Percentiles rank a stretch among this genome's conserved stretches.
phyloP scores from a whole-genome alignment of 257 asterid species.

The Buddleja alternifolia region DNA sequence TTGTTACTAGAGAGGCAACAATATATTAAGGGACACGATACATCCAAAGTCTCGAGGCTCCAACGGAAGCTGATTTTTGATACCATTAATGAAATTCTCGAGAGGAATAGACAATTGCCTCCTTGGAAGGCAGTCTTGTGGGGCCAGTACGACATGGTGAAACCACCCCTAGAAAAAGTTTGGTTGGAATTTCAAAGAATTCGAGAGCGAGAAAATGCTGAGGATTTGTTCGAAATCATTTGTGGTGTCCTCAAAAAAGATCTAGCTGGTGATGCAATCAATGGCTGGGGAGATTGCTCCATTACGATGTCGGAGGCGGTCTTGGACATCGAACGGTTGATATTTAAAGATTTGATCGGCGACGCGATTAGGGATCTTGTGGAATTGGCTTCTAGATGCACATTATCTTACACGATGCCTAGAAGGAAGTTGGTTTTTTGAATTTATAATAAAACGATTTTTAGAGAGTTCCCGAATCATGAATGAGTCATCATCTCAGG shows the following conservation, averaged over 20 bases:
- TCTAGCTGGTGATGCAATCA: slow-evolving; percentile 53
- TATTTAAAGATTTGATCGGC: slow-evolving; percentile 72
- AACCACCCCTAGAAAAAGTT: slow-evolving; percentile 43
- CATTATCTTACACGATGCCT: slow-evolving; percentile 28
- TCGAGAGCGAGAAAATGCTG: slow-evolving; percentile 44
- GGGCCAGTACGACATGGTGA: slow-evolving; percentile 22
- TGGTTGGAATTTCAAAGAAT: slow-evolving; percentile 71
- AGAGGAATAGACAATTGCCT: slow-evolving; percentile 55
- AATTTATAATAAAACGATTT: too few species aligned
- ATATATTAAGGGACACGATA: slow-evolving; percentile 56
- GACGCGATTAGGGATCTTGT: slow-evolving; percentile 74
- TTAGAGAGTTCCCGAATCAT: too few species aligned
- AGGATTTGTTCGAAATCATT: slow-evolving; percentile 65
- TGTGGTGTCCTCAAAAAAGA: slow-evolving; percentile 72
- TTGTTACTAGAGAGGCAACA: slow-evolving; percentile 73
- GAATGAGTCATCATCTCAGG: too few species aligned
- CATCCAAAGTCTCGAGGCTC: slow-evolving; percentile 52
- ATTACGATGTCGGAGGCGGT: slow-evolving; percentile 72
- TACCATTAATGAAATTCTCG: slow-evolving; percentile 61
- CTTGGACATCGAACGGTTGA: slow-evolving; percentile 73
- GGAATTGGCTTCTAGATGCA: slow-evolving; percentile 36
- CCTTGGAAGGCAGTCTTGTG: slow-evolving; percentile 65
- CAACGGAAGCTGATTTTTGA: slow-evolving; percentile 72
- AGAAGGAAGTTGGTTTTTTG: slow-evolving; percentile 71
- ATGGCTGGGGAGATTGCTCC: slow-evolving; percentile 76